These are phyloP conservation scores for Fonsecaea nubica DNA, from an alignment of 2,329 filamentous ascomycete species.

Conservation along the genomic window DNA sequence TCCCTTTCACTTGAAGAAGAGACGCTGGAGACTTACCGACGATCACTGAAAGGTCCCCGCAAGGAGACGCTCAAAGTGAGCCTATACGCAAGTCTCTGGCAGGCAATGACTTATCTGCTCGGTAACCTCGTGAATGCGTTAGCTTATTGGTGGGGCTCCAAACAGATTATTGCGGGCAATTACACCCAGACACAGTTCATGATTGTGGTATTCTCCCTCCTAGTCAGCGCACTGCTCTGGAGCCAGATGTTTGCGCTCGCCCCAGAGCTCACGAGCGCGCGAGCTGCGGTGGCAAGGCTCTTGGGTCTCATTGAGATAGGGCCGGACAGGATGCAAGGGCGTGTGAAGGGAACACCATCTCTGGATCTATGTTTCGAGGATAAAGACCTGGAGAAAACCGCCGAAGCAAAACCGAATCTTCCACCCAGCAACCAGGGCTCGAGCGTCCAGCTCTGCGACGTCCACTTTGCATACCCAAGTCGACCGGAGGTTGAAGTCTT, in stretches of 20 bases:
- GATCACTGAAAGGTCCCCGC: constrained; percentile 55
- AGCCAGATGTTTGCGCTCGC: constrained; percentile 47
- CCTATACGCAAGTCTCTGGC: constrained; percentile 54
- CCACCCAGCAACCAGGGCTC: constrained; percentile 5
- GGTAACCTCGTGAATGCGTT: constrained; percentile 52
- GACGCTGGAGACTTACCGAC: constrained; percentile 53
- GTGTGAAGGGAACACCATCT: not conserved
- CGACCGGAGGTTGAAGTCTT: constrained; percentile 72
- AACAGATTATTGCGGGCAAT: constrained; percentile 67
- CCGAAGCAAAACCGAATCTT: constrained; percentile 10
- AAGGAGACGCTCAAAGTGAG: constrained; percentile 59
- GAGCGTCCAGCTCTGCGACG: constrained; percentile 44
- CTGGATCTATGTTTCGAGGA: constrained; percentile 63
- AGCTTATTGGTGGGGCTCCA: constrained; percentile 76
- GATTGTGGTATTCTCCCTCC: constrained; percentile 51
- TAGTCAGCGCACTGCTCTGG: constrained; percentile 47
- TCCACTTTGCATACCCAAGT: constrained; percentile 92
- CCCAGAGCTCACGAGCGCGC: constrained; percentile 77
- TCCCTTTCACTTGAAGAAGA: constrained; percentile 60
- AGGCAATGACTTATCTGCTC: constrained; percentile 52
- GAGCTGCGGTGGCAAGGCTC: constrained; percentile 78
- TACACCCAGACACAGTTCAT: constrained; percentile 76
- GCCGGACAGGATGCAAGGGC: not conserved
- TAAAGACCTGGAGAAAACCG: constrained; percentile 12
- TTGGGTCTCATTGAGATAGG: constrained; percentile 64